Evolutionary conservation across 805 yeast species (phyloP), one percentile per base, ranked within the genome.

Genomic region (Ogataea ganodermae): DNA sequence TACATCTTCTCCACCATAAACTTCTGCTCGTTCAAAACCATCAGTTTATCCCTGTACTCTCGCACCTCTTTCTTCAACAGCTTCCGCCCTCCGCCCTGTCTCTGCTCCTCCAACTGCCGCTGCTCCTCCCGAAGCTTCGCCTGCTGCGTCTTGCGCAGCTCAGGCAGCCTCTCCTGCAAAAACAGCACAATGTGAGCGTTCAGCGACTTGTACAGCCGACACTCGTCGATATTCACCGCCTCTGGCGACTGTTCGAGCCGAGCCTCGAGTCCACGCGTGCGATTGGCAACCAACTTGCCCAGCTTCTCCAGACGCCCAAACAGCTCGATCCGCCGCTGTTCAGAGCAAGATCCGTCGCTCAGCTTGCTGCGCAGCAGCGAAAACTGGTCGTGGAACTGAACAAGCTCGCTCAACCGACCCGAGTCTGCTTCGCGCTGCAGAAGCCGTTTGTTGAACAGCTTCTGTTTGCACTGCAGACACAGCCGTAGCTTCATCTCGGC

Each of bases 1-100:
- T 87, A 76, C 78, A 84, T 79, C 13, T 80, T 74, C 48, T 80
- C 79, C 2, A 92, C 82, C 50, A 92, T 66, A 55, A 79, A 91
- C 56, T 75, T 74, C 59, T 91, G 98, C 61, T 91, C 98, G 50
- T 84, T 84, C 60, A 89, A 67, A 9, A 92, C 97, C 85, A 91
- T 86, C 48, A 91, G 67, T 53, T 85, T 84, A 55, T 89, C 92
- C 38, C 94, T 68, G 22, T 74, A 67, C 42, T 74, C 74, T 35
- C 90, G 73, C 8, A 86, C 76, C 52, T 83, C 77, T 42, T 65
- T 68, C 56, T 78, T 74, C 4, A 83, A 74, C 2, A 77, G 58
- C 22, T 63, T 63, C 3, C 72, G 69, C 5, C 26, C 26, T 39
- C 9, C 20, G 42, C 20, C 3, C 7, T 16, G 28, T 12, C 24